These are phyloP conservation scores for Ophiocordyceps camponoti-floridani DNA, from an alignment of 2,329 filamentous ascomycete genomes.

Conservation along the genomic window DNA sequence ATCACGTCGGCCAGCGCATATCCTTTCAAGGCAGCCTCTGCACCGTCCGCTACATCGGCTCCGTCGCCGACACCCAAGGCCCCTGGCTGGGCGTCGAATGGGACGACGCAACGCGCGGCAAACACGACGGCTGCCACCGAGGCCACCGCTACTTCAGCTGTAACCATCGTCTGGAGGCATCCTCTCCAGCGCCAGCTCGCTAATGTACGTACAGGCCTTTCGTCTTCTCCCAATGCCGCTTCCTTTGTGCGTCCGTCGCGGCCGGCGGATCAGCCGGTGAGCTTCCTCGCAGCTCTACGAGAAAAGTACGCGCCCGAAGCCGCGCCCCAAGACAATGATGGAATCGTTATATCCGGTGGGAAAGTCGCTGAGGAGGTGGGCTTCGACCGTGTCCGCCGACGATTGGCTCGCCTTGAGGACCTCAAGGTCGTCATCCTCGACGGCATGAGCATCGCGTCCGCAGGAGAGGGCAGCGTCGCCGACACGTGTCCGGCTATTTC, in stretches of 20 bases:
- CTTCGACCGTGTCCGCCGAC: conserved; percentile 76
- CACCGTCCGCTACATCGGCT: conserved; percentile 70
- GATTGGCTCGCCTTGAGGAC: conserved; percentile 62
- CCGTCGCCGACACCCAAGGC: conserved; percentile 57
- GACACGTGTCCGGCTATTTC: conserved; percentile 46
- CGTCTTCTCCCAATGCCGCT: conserved; percentile 49
- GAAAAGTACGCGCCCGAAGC: conserved; percentile 64
- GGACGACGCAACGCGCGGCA: conserved; percentile 75
- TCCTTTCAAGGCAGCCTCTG: conserved; percentile 64
- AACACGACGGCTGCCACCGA: conserved; percentile 74
- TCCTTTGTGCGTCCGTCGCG: conserved; percentile 76
- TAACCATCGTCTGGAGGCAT: conserved; percentile 16
- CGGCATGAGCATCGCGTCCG: conserved; percentile 41
- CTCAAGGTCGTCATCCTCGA: conserved; percentile 72
- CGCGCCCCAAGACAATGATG: not conserved
- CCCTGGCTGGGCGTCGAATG: conserved; percentile 92
- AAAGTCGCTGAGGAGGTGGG: conserved; percentile 89
- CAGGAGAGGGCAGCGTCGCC: conserved; percentile 19
- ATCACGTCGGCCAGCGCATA: conserved; percentile 50
- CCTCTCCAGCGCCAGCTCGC: not conserved
- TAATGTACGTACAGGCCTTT: conserved; percentile 27
- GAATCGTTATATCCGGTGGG: conserved; percentile 44
- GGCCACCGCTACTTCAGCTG: conserved; percentile 70
- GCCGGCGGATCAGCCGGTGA: conserved; percentile 45
- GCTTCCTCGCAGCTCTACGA: conserved; percentile 63